phyloP scores from a whole-genome alignment of 2,329 filamentous ascomycete genomes.

The Neocucurbitaria cava region DNA sequence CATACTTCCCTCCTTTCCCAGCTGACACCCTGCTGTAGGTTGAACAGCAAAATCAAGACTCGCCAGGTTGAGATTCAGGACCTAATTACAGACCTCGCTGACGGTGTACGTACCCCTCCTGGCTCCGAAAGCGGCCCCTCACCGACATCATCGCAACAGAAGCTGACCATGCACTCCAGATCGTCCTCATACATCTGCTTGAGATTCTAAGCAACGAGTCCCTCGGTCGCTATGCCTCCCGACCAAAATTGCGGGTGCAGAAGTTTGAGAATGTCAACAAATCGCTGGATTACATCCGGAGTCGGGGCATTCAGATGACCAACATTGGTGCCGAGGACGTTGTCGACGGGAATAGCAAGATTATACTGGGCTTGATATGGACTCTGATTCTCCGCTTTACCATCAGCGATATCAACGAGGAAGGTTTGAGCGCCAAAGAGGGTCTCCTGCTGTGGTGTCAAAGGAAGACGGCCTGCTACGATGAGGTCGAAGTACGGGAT shows the following conservation, averaged over 20 bases:
- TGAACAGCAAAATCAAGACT: slow-evolving; percentile 90
- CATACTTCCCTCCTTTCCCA: slow-evolving; percentile 13
- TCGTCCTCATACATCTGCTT: slow-evolving; percentile 94
- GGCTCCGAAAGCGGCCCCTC: slow-evolving; percentile 4
- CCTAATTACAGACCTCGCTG: slow-evolving; percentile 86
- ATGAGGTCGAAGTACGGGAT: slow-evolving; percentile 93
- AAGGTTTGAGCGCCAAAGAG: slow-evolving; percentile 97
- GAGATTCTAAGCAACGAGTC: slow-evolving; percentile 95
- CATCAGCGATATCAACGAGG: slow-evolving; percentile 97
- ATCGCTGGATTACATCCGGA: slow-evolving; percentile 91
- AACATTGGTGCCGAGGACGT: slow-evolving; percentile 99
- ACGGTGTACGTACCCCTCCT: slow-evolving; percentile 73
- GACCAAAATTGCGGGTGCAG: slow-evolving; percentile 94
- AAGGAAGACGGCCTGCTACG: slow-evolving; percentile 97
- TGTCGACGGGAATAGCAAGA: slow-evolving; percentile 96
- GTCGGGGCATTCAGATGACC: slow-evolving; percentile 91
- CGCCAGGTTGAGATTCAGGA: slow-evolving; percentile 83
- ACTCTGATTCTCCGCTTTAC: slow-evolving; percentile 97
- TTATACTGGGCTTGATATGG: slow-evolving; percentile 97
- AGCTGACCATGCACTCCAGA: slow-evolving; percentile 58
- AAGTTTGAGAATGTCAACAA: slow-evolving; percentile 98
- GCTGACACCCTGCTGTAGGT: slow-evolving; percentile 62
- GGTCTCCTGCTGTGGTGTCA: slow-evolving; percentile 96
- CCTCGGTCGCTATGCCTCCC: slow-evolving; percentile 93
- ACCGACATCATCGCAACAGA: slow-evolving; percentile 2